These are phyloP conservation scores for Orbilia oligospora DNA, from an alignment of 2,329 filamentous ascomycete genomes.

Conservation along the genomic window DNA sequence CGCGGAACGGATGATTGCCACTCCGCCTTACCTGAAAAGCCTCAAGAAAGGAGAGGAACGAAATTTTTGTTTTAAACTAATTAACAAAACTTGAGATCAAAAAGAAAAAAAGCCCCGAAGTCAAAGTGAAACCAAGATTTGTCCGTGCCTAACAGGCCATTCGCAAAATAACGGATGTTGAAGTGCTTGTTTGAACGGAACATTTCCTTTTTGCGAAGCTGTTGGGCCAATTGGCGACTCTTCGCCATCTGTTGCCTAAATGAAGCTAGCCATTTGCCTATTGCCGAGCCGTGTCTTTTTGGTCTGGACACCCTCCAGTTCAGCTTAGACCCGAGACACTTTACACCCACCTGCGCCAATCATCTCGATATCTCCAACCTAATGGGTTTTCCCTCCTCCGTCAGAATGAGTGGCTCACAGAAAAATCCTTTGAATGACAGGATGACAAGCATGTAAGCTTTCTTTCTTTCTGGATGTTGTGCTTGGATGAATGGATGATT, in stretches of 20 bases:
- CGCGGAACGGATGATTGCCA: constrained; percentile 37
- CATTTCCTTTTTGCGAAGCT: constrained; percentile 42
- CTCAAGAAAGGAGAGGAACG: constrained; percentile 21
- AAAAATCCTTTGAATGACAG: constrained; percentile 40
- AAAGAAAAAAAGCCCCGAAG: constrained; percentile 14
- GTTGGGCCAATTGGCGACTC: constrained; percentile 53
- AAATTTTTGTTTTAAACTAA: neutral
- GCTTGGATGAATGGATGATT: neutral
- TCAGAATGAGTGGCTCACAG: constrained; percentile 50
- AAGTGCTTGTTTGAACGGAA: constrained; percentile 50
- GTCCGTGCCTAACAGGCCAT: constrained; percentile 27
- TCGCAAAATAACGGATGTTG: constrained; percentile 44
- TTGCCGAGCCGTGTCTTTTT: constrained; percentile 55
- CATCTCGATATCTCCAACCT: constrained; percentile 22
- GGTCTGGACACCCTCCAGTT: constrained; percentile 46
- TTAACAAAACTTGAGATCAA: neutral
- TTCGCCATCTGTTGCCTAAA: constrained; percentile 61
- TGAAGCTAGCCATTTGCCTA: constrained; percentile 43
- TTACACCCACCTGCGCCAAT: constrained; percentile 52
- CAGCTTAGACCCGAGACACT: constrained; percentile 35
- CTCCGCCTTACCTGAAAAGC: constrained; percentile 21
- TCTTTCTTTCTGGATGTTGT: constrained; percentile 15
- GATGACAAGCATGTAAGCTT: constrained; percentile 40
- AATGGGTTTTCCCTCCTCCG: constrained; percentile 31
- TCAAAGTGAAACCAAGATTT: constrained; percentile 19